These are phyloP conservation scores for Xylariaceae sp. DNA, from an alignment of 2,329 filamentous ascomycete genomes.

Conservation along the genomic window DNA sequence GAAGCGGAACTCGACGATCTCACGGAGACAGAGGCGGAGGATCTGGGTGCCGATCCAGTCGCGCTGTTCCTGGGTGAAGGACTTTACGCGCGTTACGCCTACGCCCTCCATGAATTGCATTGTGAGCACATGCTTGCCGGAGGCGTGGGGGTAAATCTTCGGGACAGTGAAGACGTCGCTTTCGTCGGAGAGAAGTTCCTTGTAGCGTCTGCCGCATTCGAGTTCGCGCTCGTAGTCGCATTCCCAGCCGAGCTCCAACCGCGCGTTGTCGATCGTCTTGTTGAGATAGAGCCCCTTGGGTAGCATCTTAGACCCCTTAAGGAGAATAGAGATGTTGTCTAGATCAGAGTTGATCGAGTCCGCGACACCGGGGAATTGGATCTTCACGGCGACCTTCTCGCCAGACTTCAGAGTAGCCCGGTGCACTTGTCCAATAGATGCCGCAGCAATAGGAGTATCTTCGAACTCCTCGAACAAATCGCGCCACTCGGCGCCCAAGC, in stretches of 20 bases:
- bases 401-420: constrained; percentile 72
- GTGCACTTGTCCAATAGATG: constrained; percentile 96
- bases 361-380: constrained; percentile 94
- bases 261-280: constrained; percentile 94
- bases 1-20: constrained; percentile 90
- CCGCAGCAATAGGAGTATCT: constrained; percentile 87
- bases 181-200: constrained; percentile 69
- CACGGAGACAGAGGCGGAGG: constrained; percentile 81
- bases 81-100: constrained; percentile 71
- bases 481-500: constrained; percentile 80
- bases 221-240: constrained; percentile 93
- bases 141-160: constrained; percentile 69
- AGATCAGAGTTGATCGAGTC: constrained; percentile 95
- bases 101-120: constrained; percentile 87
- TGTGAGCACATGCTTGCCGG: constrained; percentile 79
- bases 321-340: constrained; percentile 83
- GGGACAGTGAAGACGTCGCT: constrained; percentile 73
- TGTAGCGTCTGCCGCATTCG: constrained; percentile 70
- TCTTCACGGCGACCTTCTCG: constrained; percentile 81
- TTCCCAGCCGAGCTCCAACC: constrained; percentile 90
- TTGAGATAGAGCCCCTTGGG: constrained; percentile 91
- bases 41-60: constrained; percentile 97
- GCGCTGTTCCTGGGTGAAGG: constrained; percentile 73
- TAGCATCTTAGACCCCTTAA: constrained; percentile 83
- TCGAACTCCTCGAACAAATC: constrained; percentile 79